Base-by-base conservation (phyloP, 2,329 filamentous ascomycete species). In the Penicillium sp. region DNA sequence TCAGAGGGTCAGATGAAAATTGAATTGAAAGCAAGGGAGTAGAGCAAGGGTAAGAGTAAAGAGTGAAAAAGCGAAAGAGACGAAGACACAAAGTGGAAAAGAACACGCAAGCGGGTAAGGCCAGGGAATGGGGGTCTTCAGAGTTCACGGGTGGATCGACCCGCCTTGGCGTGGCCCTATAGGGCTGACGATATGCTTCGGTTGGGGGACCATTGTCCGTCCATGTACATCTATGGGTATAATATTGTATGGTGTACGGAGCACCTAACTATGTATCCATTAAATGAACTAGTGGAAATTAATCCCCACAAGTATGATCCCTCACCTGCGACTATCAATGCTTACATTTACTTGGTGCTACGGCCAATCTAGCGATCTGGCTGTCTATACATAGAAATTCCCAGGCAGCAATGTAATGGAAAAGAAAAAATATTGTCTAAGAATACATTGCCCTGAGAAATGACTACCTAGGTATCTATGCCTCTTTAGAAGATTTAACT, bases 141-240 rank as follows among this genome's bases (percentile, higher is more conserved):
- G n/a, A 31, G 7, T 4, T 42, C 15, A 12, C 15, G 13, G 12
- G 40, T 42, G 40, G 28, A 32, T 31, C 10, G 13, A 37, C 15
- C 19, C 43, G 38, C 10, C 58, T 58, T 59, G 58, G 55, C 55
- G 17, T 43, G 34, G 53, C 56, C 60, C 43, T 51, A 51, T 62
- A 62, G 57, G 60, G 59, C 58, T 61, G 59, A 60, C 48, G 29
- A 55, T 49, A 48, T 47, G 13, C 38, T 31, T 31, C 5, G 22
- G 22, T 26, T 5, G 24, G 22, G 17, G 6, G 34, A 26, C n/a
- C n/a, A n/a, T n/a, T n/a, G n/a, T n/a, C n/a, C n/a, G n/a, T n/a
- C 13, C 8, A 12, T n/a, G 37, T 24, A 10, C 21, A 5, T 24
- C 15, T 10, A 17, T 4, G 15, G 8, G 13, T n/a, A n/a, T 39